Percentiles rank a stretch among this genome's conserved stretches.
Conservation (phyloP, 2,329 filamentous ascomycete species). For the Colletotrichum cordylinicola region DNA sequence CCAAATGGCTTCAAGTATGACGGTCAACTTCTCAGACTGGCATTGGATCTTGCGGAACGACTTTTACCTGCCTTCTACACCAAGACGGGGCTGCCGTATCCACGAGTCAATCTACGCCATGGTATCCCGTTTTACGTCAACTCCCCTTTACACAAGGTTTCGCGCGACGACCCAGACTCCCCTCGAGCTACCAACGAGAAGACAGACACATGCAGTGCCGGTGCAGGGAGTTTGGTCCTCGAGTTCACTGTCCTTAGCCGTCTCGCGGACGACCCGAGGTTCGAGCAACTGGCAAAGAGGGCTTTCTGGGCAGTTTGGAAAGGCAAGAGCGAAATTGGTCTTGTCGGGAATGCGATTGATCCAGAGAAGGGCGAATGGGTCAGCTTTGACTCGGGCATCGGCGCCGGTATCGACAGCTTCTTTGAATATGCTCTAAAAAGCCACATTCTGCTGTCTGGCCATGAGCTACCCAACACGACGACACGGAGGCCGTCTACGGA, state of each 20-base stretch:
- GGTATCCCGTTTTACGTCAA: constrained; percentile 94
- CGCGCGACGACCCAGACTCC: constrained; percentile 44
- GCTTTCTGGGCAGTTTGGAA: constrained; percentile 99
- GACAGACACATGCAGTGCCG: constrained; percentile 95
- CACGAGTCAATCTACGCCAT: constrained; percentile 87
- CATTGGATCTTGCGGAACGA: constrained; percentile 82
- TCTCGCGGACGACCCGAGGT: constrained; percentile 84
- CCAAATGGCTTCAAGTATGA: constrained; percentile 78
- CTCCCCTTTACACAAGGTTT: constrained; percentile 74
- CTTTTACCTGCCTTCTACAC: constrained; percentile 93
- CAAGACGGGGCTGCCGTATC: constrained; percentile 89
- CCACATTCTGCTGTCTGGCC: constrained; percentile 85
- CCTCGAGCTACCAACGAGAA: constrained; percentile 59
- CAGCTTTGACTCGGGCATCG: constrained; percentile 88
- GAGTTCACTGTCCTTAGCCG: constrained; percentile 93
- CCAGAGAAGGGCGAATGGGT: constrained; percentile 92
- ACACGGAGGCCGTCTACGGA: constrained; percentile 40
- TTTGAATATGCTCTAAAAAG: constrained; percentile 98
- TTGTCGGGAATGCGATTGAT: constrained; percentile 92
- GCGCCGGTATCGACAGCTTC: constrained; percentile 96
- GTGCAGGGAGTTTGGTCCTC: constrained; percentile 92
- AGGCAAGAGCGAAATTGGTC: constrained; percentile 80
- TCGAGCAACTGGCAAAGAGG: constrained; percentile 86
- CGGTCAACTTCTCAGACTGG: constrained; percentile 88
- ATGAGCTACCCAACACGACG: constrained; percentile 61